A percentile compares a stretch with the other conserved stretches of the same genome.
phyloP scores from a whole-genome alignment of 352 stramenopile genomes.

The Phytophthora palmivora region DNA sequence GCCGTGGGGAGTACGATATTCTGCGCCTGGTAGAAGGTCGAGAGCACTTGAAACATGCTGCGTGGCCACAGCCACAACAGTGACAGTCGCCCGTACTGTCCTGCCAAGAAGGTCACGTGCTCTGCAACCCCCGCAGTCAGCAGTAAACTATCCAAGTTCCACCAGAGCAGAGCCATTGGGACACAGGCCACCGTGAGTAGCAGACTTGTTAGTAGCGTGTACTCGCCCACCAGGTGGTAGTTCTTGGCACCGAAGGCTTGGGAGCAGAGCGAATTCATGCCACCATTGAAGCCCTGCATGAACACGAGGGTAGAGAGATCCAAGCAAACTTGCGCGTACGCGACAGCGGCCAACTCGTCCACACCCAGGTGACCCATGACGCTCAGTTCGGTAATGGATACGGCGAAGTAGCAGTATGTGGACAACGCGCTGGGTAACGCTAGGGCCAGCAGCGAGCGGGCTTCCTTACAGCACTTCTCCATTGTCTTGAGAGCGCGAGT shows the following conservation, averaged over 20 bases:
- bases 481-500: not conserved
- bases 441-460: conserved; percentile 53
- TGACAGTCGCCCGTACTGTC: conserved; percentile 69
- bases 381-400: conserved; percentile 81
- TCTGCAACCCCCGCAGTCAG: conserved; percentile 42
- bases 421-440: conserved; percentile 62
- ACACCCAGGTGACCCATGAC: conserved; percentile 85
- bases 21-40: conserved; percentile 83
- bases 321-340: conserved; percentile 79
- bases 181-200: conserved; percentile 59
- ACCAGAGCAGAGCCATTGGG: conserved; percentile 78
- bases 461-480: conserved; percentile 17
- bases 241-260: conserved; percentile 90
- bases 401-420: conserved; percentile 82
- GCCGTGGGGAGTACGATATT: conserved; percentile 78
- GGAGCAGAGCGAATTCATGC: conserved; percentile 83
- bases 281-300: conserved; percentile 82
- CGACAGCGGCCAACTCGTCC: conserved; percentile 71
- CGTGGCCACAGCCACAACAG: conserved; percentile 79
- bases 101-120: conserved; percentile 51
- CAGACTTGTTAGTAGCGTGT: conserved; percentile 60
- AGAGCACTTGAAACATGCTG: conserved; percentile 78
- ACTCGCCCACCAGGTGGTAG: conserved; percentile 66
- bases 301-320: conserved; percentile 81
- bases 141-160: conserved; percentile 68